Evolutionary conservation across 306 rosid species (phyloP).

Genomic region (Ziziphus jujuba): DNA sequence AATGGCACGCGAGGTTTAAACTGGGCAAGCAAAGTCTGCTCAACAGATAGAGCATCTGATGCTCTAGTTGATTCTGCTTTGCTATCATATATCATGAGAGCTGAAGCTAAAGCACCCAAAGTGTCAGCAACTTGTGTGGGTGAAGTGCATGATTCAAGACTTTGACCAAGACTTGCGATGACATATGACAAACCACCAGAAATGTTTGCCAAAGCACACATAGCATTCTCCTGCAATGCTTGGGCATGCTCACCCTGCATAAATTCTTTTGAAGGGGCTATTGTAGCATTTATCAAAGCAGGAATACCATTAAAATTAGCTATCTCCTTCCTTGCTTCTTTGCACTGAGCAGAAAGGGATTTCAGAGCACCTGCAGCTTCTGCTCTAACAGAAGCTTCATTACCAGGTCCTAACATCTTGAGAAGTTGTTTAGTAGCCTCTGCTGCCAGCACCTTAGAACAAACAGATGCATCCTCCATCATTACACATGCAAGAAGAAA

Average conservation of each 20-base stretch:
- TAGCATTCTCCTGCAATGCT: constrained; percentile 97
- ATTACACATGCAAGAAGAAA: constrained; percentile 83
- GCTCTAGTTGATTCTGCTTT: constrained; percentile 82
- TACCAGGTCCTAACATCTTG: constrained; percentile 87
- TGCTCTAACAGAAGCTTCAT: constrained; percentile 92
- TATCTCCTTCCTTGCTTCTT: constrained; percentile 93
- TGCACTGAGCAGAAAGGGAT: constrained; percentile 87
- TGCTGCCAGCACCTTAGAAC: constrained; percentile 72
- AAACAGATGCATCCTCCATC: constrained; percentile 92
- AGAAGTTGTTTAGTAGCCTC: constrained; percentile 89
- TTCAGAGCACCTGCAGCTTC: constrained; percentile 98
- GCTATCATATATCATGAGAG: constrained; percentile 95
- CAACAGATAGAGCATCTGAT: constrained; percentile 74
- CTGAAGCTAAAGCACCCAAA: constrained; percentile 95
- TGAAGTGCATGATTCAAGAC: constrained; percentile 94
- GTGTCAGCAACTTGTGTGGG: constrained; percentile 91
- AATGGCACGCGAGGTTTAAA: constrained; percentile 67
- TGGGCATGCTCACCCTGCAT: constrained; percentile 99
- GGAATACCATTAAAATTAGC: constrained; percentile 91
- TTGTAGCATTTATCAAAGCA: constrained; percentile 92
- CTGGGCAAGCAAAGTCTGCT: constrained; percentile 82
- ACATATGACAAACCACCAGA: constrained; percentile 97
- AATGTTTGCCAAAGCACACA: constrained; percentile 98
- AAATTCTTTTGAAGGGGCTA: constrained; percentile 99
- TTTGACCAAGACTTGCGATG: constrained; percentile 96